Base-by-base conservation (phyloP, 192 early-diverging fungal species). In the Oehlia diaphana region DNA sequence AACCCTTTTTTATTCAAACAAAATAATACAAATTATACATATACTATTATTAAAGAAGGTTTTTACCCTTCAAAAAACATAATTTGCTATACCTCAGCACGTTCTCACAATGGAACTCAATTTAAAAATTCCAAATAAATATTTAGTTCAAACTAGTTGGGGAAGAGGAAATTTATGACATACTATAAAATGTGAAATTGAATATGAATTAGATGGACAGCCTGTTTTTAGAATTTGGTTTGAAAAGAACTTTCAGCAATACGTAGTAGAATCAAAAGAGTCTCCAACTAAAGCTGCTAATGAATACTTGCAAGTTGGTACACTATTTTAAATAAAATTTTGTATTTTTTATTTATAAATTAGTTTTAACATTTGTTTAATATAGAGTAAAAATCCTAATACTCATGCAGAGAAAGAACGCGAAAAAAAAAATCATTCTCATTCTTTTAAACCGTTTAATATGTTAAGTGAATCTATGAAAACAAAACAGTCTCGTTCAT, bases 1-100 rank as follows among this genome's bases (percentile, higher is more conserved):
- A 42, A 42, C 31, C 39, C 39, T 42, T 42, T 31, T 42, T 42
- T 42, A 62, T 1, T 66, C 28, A 66, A 66, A 26, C 64, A 66
- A 66, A 66, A 66, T 26, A 66, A 66, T 66, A 66, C 64, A 4
- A 28, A 3, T 66, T 66, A 66, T 66, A 66, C 9, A 8, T 66
- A 66, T 9, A 66, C 64, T 0, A 66, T 66, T 66, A 33, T 66
- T 9, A 66, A 66, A 66, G 64, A 66, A 26, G 64, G 64, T 9
- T 66, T 66, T 28, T 66, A 66, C 28, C 64, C 23, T 66, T 12
- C 28, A 66, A 66, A 31, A 26, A 10, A 66, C 26, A 28, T 66
- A 66, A 19, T 66, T 66, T 12, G 26, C 3, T 66, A 66, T 66
- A 66, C 23, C 26, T 66, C 10, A 26, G 10, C 28, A 2, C 23